A percentile compares a stretch with the other conserved stretches of the same genome.
These are phyloP conservation scores for Arabidopsis suecica DNA, from an alignment of 345 rosid species.

Conservation along the genomic window DNA sequence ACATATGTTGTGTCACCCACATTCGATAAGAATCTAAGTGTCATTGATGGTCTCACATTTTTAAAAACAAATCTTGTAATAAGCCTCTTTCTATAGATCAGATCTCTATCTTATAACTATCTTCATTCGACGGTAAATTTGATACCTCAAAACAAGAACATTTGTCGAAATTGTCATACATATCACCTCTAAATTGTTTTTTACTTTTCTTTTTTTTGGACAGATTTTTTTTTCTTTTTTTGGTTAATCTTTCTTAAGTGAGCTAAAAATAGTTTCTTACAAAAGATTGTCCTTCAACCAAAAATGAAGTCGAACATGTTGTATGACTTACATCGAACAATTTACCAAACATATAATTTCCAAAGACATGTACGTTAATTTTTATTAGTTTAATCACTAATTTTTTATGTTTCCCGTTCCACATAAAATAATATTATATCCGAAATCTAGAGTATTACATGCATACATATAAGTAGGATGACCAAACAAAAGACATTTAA, in stretches of 20 bases:
- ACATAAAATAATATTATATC: not conserved
- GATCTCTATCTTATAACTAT: not conserved
- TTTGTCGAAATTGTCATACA: not conserved
- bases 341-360: not conserved
- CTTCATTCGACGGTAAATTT: constrained; percentile 4
- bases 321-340: no score
- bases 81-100: not conserved
- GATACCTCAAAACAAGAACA: not conserved
- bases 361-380: not conserved
- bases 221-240: not conserved
- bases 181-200: not conserved
- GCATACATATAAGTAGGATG: not conserved
- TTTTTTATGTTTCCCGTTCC: not conserved
- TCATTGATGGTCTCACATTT: constrained; percentile 30
- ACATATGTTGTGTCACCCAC: constrained; percentile 6
- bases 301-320: no score
- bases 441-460: not conserved
- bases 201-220: no score
- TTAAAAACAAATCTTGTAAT: constrained; percentile 2
- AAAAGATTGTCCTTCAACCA: not conserved
- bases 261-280: no score
- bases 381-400: not conserved
- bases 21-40: constrained; percentile 33
- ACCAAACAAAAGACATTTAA: not conserved
- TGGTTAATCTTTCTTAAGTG: not conserved